Evolutionary conservation across 2,329 filamentous ascomycete species (phyloP).

Genomic region (Neopestalotiopsis sp.): DNA sequence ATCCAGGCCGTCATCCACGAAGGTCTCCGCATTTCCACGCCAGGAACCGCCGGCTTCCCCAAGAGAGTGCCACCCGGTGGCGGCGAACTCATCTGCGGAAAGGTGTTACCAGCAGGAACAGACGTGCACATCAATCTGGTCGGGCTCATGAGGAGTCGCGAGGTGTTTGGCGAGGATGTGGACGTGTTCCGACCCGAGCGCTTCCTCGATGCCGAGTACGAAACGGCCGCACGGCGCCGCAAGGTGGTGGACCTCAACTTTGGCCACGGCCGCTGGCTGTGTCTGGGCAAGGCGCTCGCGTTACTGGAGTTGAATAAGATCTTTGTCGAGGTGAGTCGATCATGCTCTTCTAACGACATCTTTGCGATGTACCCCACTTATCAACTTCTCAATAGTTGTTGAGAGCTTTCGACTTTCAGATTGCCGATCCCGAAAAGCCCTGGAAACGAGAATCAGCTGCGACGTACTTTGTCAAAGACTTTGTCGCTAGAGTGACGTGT

Average conservation of each 20-base stretch:
- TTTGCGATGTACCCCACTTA: not conserved
- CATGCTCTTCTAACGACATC: not conserved
- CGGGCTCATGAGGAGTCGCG: not conserved
- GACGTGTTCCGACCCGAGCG: slow-evolving; percentile 20
- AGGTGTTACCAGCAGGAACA: slow-evolving; percentile 20
- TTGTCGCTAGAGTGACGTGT: not conserved
- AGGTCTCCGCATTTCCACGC: slow-evolving; percentile 21
- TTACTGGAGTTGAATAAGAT: slow-evolving; percentile 20
- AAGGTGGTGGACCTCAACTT: slow-evolving; percentile 21
- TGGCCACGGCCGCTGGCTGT: slow-evolving; percentile 20
- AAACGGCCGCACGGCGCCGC: not conserved
- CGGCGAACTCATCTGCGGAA: slow-evolving; percentile 26
- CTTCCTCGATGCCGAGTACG: slow-evolving; percentile 19
- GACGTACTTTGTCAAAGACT: slow-evolving; percentile 3
- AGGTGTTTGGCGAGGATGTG: slow-evolving; percentile 14
- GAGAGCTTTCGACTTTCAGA: slow-evolving; percentile 14
- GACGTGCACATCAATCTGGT: slow-evolving; percentile 17
- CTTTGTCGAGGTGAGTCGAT: slow-evolving; percentile 14
- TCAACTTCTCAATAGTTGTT: slow-evolving; percentile 2
- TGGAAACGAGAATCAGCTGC: slow-evolving; percentile 1
- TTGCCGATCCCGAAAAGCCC: slow-evolving; percentile 11
- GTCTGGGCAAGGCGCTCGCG: slow-evolving; percentile 18
- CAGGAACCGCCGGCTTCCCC: slow-evolving; percentile 18
- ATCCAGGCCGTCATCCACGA: slow-evolving; percentile 24
- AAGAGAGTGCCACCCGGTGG: slow-evolving; percentile 30